phyloP scores from a whole-genome alignment of 208 protist genomes.

The Leishmania aethiopica region DNA sequence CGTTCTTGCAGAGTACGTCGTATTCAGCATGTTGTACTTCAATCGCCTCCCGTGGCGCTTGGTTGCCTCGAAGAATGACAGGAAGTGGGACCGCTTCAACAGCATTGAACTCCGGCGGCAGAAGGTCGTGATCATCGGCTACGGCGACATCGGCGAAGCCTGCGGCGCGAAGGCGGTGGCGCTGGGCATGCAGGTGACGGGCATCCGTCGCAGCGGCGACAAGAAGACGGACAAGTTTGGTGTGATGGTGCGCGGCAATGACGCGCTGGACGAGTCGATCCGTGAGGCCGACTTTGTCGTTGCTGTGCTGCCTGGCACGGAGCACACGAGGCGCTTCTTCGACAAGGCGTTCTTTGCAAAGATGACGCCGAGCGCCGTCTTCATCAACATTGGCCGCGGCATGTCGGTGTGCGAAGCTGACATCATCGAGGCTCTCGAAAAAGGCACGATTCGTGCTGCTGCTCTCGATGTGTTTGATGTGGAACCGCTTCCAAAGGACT shows the following conservation, averaged over 20 bases:
- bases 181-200: conserved; percentile 81
- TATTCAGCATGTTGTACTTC: conserved; percentile 87
- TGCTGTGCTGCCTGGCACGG: conserved; percentile 74
- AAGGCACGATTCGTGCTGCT: conserved; percentile 65
- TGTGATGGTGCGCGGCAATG: conserved; percentile 53
- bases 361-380: conserved; percentile 82
- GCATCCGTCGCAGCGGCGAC: conserved; percentile 53
- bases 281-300: conserved; percentile 87
- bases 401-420: conserved; percentile 68
- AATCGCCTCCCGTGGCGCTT: conserved; percentile 78
- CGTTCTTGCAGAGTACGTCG: conserved; percentile 80
- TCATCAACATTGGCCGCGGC: conserved; percentile 90
- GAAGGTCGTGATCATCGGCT: conserved; percentile 82
- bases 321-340: conserved; percentile 76
- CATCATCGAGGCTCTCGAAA: conserved; percentile 61
- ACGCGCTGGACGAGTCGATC: conserved; percentile 50
- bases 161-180: conserved; percentile 40
- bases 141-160: conserved; percentile 79
- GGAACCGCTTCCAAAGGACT: conserved; percentile 70
- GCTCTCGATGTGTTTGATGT: conserved; percentile 70
- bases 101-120: conserved; percentile 55
- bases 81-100: conserved; percentile 83
- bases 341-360: conserved; percentile 67
- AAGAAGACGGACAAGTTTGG: conserved; percentile 58
- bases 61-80: conserved; percentile 42